Evolutionary conservation across 1,139 yeast species (phyloP).

Genomic region (Yamadazyma sp.): DNA sequence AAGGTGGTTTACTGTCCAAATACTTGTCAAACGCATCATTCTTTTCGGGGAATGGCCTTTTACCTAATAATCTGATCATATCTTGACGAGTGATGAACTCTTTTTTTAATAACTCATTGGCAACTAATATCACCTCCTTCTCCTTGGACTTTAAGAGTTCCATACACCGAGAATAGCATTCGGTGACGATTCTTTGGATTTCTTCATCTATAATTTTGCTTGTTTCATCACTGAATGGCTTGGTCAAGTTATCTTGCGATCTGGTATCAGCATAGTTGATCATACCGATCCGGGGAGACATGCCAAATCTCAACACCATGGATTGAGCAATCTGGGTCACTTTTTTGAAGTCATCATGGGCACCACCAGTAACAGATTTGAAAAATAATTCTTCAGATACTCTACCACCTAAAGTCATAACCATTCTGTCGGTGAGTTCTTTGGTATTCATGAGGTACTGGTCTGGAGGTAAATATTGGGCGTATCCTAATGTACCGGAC

Average conservation of each 20-base stretch:
- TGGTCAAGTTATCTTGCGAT: conserved; percentile 68
- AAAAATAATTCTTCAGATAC: conserved; percentile 94
- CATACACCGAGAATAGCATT: conserved; percentile 72
- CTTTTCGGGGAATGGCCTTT: conserved; percentile 85
- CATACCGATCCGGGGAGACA: conserved; percentile 84
- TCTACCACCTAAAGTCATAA: conserved; percentile 96
- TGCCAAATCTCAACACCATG: conserved; percentile 91
- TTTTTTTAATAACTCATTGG: conserved; percentile 76
- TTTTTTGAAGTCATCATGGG: conserved; percentile 92
- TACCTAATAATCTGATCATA: conserved; percentile 83
- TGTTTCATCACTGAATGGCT: conserved; percentile 90
- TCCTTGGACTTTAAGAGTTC: conserved; percentile 67
- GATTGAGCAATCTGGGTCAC: conserved; percentile 93
- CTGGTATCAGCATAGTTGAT: conserved; percentile 59
- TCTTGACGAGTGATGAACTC: conserved; percentile 90
- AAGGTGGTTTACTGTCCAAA: conserved; percentile 41
- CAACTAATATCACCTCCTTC: conserved; percentile 78
- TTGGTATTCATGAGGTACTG: conserved; percentile 76
- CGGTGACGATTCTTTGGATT: conserved; percentile 75
- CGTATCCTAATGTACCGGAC: conserved; percentile 96
- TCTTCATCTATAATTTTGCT: conserved; percentile 79
- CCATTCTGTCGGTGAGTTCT: conserved; percentile 86
- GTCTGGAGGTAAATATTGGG: conserved; percentile 95
- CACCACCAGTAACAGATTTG: conserved; percentile 89
- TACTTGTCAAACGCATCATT: conserved; percentile 95